Evolutionary conservation across 2,329 filamentous ascomycete genomes (phyloP), one percentile per base, ranked within the genome.

Genomic region (Atkinsonella texensis): DNA sequence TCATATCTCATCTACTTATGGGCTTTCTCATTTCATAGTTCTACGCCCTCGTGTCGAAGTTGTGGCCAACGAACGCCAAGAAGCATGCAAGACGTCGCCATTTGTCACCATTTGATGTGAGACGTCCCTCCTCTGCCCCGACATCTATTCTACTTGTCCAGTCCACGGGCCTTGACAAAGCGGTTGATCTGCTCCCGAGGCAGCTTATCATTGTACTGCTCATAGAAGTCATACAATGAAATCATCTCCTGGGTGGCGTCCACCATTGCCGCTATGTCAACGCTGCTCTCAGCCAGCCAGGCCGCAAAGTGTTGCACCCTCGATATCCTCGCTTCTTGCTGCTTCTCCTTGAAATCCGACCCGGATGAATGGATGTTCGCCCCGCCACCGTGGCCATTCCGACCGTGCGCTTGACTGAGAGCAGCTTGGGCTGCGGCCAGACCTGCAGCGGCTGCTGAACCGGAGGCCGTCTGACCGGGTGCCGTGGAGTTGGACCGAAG

Each of bases 221-320:
- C 79, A 48, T 79, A 72, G 54, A 72, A 79, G 62, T 94, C 87
- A 64, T 95, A 95, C 56, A 95, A 79, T 3, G 87, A 90, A 50
- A 96, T 87, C 55, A 95, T 78, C 69, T 95, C 90, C 68, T 96
- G 90, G 0, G 87, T 91, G 62, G 86, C 89, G 67, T 95, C 88
- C 48, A 95, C 85, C 66, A 94, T 84, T 33, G 83, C 85, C 57
- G 87, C 81, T 61, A 95, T 85, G 60, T 94, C 87, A 43, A 95
- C 80, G 52, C 81, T 85, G 60, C 87, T 93, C 63, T 95, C 89
- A 1, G 89, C 86, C 52, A 95, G 74, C 85, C 89, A 96, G 41
- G 80, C 79, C 10, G 88, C 79, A 54, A 79, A 80, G 35, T 76
- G 71, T 60, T 80, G 76, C 41, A 95, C 75, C 58, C 84, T 83